A percentile compares a stretch with the other conserved stretches of the same genome.
phyloP scores from a whole-genome alignment of 2,329 filamentous ascomycete species.

The Zopfia rhizophila region DNA sequence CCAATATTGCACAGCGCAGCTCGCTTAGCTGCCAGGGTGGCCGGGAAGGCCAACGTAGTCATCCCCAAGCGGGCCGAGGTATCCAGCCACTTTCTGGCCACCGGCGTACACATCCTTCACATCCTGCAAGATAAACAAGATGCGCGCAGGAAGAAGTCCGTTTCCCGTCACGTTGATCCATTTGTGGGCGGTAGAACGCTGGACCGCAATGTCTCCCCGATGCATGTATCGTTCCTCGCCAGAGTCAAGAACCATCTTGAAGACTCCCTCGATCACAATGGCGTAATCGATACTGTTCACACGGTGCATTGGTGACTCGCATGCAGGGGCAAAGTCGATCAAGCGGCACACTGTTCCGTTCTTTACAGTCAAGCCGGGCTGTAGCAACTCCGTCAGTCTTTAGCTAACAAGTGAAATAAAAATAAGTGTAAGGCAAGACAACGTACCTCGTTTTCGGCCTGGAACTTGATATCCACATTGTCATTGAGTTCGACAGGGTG shows the following conservation, averaged over 20 bases:
- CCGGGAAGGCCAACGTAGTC: too few relatives aligned
- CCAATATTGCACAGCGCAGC: too few relatives aligned
- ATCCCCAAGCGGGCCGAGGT: too few relatives aligned
- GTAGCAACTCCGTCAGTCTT: too few relatives aligned
- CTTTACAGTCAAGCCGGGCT: too few relatives aligned
- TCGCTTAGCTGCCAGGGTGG: too few relatives aligned
- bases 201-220: constrained; percentile 28
- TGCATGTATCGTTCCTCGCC: constrained; percentile 29
- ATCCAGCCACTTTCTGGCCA: too few relatives aligned
- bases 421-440: too few relatives aligned
- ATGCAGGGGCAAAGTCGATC: constrained; percentile 30
- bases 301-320: constrained; percentile 31
- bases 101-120: not conserved
- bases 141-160: constrained; percentile 5
- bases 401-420: too few relatives aligned
- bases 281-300: constrained; percentile 34
- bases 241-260: constrained; percentile 31
- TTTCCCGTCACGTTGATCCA: constrained; percentile 19
- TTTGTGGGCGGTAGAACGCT: constrained; percentile 28
- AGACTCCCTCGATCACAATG: constrained; percentile 35
- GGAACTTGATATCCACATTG: constrained; percentile 8
- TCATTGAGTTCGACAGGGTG: constrained; percentile 12
- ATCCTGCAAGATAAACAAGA: constrained; percentile 13
- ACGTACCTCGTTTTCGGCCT: constrained; percentile 42
- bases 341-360: constrained; percentile 52